These are phyloP conservation scores for Termitomyces sp. DNA, from an alignment of 768 basidiomycete species.

Conservation along the genomic window DNA sequence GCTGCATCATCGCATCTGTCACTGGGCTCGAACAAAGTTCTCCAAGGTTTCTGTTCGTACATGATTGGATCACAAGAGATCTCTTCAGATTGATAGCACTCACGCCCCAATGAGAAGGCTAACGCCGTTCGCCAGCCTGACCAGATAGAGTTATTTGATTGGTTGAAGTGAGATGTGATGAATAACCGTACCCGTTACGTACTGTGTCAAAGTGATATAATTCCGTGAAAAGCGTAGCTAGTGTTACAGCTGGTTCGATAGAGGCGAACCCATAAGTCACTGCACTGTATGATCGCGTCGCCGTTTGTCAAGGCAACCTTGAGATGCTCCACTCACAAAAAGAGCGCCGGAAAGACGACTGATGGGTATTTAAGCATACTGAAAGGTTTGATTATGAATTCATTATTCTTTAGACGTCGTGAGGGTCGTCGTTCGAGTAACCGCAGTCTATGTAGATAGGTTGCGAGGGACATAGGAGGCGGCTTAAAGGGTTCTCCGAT, in stretches of 20 bases:
- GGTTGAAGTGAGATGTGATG: neutral
- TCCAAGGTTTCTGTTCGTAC: slow-evolving; percentile 21
- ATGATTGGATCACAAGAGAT: neutral
- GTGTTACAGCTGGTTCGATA: slow-evolving; percentile 32
- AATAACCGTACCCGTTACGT: slow-evolving; percentile 23
- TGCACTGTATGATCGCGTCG: slow-evolving; percentile 16
- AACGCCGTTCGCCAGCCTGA: slow-evolving; percentile 30
- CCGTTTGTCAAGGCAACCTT: neutral
- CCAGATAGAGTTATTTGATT: neutral
- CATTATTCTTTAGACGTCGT: slow-evolving; percentile 19
- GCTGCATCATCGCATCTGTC: slow-evolving; percentile 29
- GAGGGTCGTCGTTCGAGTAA: slow-evolving; percentile 22
- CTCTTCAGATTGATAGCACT: slow-evolving; percentile 5
- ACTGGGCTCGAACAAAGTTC: slow-evolving; percentile 31
- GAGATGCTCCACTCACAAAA: slow-evolving; percentile 21
- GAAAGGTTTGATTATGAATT: slow-evolving; percentile 27
- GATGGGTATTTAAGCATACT: slow-evolving; percentile 36
- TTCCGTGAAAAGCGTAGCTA: slow-evolving; percentile 30
- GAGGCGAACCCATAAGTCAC: slow-evolving; percentile 33
- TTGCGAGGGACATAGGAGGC: slow-evolving; percentile 20
- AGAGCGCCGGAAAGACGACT: slow-evolving; percentile 29
- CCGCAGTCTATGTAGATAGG: slow-evolving; percentile 23
- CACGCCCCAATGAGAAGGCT: slow-evolving; percentile 30
- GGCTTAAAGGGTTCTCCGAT: slow-evolving; percentile 17
- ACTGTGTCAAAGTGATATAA: slow-evolving; percentile 34